Evolutionary conservation across 1,284 basidiomycete genomes (phyloP), one percentile per base, ranked within the genome.

Genomic region (Sporisorium reilianum): DNA sequence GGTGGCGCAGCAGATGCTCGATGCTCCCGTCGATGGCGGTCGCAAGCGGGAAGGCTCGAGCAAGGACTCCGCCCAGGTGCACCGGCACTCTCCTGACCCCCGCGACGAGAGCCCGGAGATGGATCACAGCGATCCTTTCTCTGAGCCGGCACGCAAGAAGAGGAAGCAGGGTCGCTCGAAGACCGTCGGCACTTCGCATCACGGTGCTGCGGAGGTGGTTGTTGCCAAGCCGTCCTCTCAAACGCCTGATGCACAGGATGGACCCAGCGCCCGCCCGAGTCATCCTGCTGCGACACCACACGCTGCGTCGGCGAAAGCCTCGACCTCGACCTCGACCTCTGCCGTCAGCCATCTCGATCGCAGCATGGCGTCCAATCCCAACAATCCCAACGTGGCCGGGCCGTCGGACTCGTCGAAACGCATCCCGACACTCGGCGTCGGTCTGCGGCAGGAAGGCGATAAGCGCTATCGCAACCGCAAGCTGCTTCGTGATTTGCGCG

Each of bases 401-500:
- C 28, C 65, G 7, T 64, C 72, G 3, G 59, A 61, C 11, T 20
- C 49, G 8, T 57, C 58, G 20, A 74, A 62, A 26, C 63, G 64
- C 8, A 65, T 72, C n/a, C 67, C 73, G 2, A 75, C 67, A 2
- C 68, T 75, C n/a, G 73, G 73, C 0, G 73, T 75, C 5, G 73
- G 73, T 28, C 55, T 75, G 36, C 60, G 73, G 16, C 73, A 75
- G 30, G 73, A 75, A 53, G 73, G 75, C 12, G 75, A 77, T 50
- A 77, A 77, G 36, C 65, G 77, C 38, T 78, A 76, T 32, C 62
- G 77, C 3, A 78, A 78, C 20, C 73, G 77, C 34, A 78, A 78
- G 55, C 69, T 78, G 14, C 66, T 75, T 5, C 73, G 74, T 16
- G 77, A 78, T 49, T 55, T 78, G 30, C 54, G 77, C 18, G 73